A percentile compares a stretch with the other conserved stretches of the same genome.
These are phyloP conservation scores for Cyanodermella asteris DNA, from an alignment of 2,329 filamentous ascomycete species.

Conservation along the genomic window DNA sequence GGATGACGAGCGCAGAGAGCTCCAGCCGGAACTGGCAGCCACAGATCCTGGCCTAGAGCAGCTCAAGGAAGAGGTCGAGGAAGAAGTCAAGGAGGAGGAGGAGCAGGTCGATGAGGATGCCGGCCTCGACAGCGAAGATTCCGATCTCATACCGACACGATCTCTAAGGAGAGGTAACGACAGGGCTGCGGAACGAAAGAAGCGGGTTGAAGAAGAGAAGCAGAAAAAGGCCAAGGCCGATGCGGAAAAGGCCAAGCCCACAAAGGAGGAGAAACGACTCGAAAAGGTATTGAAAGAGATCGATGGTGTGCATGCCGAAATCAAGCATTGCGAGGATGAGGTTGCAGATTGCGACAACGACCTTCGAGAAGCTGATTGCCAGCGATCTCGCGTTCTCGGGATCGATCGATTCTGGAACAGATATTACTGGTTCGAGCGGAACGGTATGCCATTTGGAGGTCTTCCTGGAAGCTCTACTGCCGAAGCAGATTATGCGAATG, in stretches of 20 bases:
- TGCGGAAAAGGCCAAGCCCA: constrained; percentile 35
- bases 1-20: constrained; percentile 24
- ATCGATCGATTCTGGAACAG: constrained; percentile 96
- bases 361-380: constrained; percentile 79
- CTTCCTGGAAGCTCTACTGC: constrained; percentile 76
- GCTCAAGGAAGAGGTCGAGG: constrained; percentile 18
- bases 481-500: constrained; percentile 74
- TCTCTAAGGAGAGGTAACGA: constrained; percentile 42
- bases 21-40: constrained; percentile 24
- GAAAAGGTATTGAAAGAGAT: constrained; percentile 74
- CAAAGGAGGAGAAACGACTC: constrained; percentile 73
- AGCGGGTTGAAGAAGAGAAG: constrained; percentile 53
- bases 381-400: constrained; percentile 69
- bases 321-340: constrained; percentile 64
- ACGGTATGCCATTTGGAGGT: constrained; percentile 88
- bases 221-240: constrained; percentile 47
- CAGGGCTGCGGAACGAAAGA: constrained; percentile 48
- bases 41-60: constrained; percentile 18
- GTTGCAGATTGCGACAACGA: constrained; percentile 78
- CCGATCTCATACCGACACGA: constrained; percentile 33
- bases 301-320: constrained; percentile 59
- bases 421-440: constrained; percentile 98
- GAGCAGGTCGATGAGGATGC: constrained; percentile 36
- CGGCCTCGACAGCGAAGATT: constrained; percentile 47
- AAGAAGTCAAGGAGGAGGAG: constrained; percentile 35